Evolutionary conservation across 441 rosid genomes (phyloP), one percentile per base, ranked within the genome.

Genomic region (Breynia disticha): DNA sequence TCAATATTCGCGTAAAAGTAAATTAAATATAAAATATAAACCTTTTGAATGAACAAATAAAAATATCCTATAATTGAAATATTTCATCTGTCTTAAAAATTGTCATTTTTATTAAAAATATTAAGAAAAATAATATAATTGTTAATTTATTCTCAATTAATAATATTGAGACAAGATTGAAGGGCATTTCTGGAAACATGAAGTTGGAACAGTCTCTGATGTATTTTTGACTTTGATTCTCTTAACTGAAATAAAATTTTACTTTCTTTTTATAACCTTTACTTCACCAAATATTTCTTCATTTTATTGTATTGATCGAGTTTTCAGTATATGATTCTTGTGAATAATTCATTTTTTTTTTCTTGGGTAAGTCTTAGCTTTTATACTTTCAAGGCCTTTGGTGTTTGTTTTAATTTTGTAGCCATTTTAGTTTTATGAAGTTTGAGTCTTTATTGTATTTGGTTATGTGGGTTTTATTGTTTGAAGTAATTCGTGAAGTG

Each of bases 381-480:
- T 41, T 3, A 13, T 41, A n/a, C n/a, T 41, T 41, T 41, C 15
- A 11, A 41, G 44, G 44, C 13, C n/a, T 41, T 9, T 41, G 44
- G 9, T 11, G 13, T 15, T 3, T 9, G n/a, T n/a, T n/a, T n/a
- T n/a, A 41, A n/a, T n/a, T 41, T 13, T 11, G 44, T n/a, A n/a
- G n/a, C n/a, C n/a, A n/a, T n/a, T 11, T 41, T 41, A n/a, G n/a
- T 41, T 41, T 15, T 41, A 11, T 11, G 13, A 41, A 11, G 13
- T 15, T 19, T 19, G 16, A 19, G n/a, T 28, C 35, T 32, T 5
- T 42, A 16, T 20, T 11, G 14, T 54, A 39, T 62, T 54, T 16
- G 44, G 13, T 53, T 11, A 42, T 18, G 46, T 50, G 50, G 56
- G 50, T 44, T 63, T 32, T 57, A 49, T 39, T 56, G 7, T 22